Evolutionary conservation across 805 yeast genomes (phyloP), one percentile per base, ranked within the genome.

Genomic region (Dipodascus albidus): DNA sequence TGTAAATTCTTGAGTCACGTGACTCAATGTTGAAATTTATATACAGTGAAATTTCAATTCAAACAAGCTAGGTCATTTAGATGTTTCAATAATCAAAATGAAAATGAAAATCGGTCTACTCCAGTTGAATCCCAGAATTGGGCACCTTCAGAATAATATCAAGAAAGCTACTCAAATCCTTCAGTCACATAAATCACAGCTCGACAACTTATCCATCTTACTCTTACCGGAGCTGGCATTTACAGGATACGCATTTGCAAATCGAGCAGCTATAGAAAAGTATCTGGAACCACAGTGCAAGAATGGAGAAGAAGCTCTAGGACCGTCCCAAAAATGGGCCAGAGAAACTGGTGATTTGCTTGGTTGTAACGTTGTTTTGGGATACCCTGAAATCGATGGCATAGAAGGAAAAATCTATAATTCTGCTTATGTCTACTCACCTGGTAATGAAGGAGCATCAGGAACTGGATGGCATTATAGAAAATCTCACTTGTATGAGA

Each of bases 221-320:
- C 77, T 89, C 0, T 73, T 90, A 3, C 96, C 97, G 0, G 97
- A 89, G 62, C 68, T 89, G 50, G 88, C 95, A 0, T 68, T 90
- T 11, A 85, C 95, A 0, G 96, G 96, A 0, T 89, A 89, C 65
- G 84, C 83, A 61, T 90, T 83, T 67, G 63, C 66, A 24, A 65
- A 70, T 23, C 66, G 64, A 47, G 64, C 60, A 0, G 78, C 74
- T 41, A 81, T 83, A 20, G 65, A 60, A 50, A 90, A 91, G 1
- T 82, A 66, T 59, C 64, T 84, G 23, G 90, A 85, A 56, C 57
- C 67, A 0, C 44, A 38, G 20, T 14, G 20, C 20, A 17, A 17
- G 20, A 17, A n/a, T 6, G 20, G 17, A 38, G 20, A 38, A 38
- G 69, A 71, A 0, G 60, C 65, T 1, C 67, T 68, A 0, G 82